phyloP scores from a whole-genome alignment of 257 asterid species.

The Nicotiana benthamiana region DNA sequence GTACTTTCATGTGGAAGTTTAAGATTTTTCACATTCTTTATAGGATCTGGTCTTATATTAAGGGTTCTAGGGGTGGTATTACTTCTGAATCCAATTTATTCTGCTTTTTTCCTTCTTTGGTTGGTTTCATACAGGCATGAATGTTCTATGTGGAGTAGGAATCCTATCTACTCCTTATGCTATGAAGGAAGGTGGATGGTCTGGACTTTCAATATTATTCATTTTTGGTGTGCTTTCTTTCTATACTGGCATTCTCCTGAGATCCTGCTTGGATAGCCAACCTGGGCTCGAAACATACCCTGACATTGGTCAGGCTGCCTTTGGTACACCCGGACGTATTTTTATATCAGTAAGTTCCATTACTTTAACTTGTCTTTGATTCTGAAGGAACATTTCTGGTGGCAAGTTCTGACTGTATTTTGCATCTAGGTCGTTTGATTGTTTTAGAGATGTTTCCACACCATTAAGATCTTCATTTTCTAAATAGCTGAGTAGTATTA shows the following conservation, averaged over 20 bases:
- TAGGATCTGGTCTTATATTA: too few species aligned
- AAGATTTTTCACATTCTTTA: neutral
- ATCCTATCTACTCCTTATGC: conserved; percentile 29
- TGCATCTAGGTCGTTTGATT: neutral
- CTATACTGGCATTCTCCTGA: conserved; percentile 70
- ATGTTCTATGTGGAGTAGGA: conserved; percentile 87
- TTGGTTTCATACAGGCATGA: conserved; percentile 14
- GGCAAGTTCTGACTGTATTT: neutral
- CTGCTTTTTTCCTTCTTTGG: too few species aligned
- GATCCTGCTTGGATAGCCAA: conserved; percentile 85
- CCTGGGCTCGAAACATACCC: conserved; percentile 97
- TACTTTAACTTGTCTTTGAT: neutral
- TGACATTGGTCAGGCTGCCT: conserved; percentile 98
- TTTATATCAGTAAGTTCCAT: conserved; percentile 64
- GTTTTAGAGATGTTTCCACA: neutral
- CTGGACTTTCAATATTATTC: conserved; percentile 18
- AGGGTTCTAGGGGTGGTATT: too few species aligned
- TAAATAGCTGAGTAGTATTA: neutral
- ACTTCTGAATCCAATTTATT: too few species aligned
- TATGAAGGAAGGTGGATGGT: conserved; percentile 25
- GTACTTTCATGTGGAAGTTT: neutral
- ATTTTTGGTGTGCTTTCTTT: conserved; percentile 17
- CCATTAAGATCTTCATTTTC: neutral
- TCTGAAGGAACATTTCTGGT: neutral
- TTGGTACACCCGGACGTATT: conserved; percentile 74